Evolutionary conservation across 1,139 yeast species (phyloP), one percentile per base, ranked within the genome.

Genomic region (Yamadazyma mexicana): DNA sequence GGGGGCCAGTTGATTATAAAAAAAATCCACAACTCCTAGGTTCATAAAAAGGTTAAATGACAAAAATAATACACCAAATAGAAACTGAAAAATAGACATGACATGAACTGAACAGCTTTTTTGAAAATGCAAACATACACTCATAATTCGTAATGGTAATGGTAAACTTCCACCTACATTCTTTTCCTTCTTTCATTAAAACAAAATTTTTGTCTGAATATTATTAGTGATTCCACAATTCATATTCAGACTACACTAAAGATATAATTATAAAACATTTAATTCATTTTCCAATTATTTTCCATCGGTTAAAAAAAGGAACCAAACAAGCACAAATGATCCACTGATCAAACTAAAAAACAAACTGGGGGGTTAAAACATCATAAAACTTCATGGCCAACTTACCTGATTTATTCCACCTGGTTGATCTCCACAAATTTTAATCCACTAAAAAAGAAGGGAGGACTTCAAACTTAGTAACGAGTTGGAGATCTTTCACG

Each of bases 401-500:
- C n/a, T n/a, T n/a, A n/a, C n/a, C n/a, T n/a, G n/a, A n/a, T n/a
- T n/a, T n/a, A n/a, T n/a, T n/a, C n/a, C n/a, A n/a, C n/a, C n/a
- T n/a, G n/a, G n/a, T n/a, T n/a, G n/a, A n/a, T n/a, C n/a, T n/a
- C n/a, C n/a, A n/a, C n/a, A n/a, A n/a, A n/a, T n/a, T n/a, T n/a
- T n/a, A 11, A 11, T 11, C 8, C 29, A 26, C 12, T 11, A 26
- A 26, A 12, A 12, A 26, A 12, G 3, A 4, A 10, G 7, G 11
- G 29, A 8, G 26, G n/a, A 26, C 15, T 11, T n/a, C n/a, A 4
- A 4, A 16, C 22, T 33, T 63, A 68, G 52, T 66, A 69, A 58
- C 74, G 68, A 42, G 72, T 64, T 56, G 74, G 75, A 42, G 74
- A 69, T 66, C 77, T 70, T 63, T 72, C 77, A 57, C 77, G 51